Conservation (phyloP, 441 rosid genomes). For the Hypseocharis bilobata region DNA sequence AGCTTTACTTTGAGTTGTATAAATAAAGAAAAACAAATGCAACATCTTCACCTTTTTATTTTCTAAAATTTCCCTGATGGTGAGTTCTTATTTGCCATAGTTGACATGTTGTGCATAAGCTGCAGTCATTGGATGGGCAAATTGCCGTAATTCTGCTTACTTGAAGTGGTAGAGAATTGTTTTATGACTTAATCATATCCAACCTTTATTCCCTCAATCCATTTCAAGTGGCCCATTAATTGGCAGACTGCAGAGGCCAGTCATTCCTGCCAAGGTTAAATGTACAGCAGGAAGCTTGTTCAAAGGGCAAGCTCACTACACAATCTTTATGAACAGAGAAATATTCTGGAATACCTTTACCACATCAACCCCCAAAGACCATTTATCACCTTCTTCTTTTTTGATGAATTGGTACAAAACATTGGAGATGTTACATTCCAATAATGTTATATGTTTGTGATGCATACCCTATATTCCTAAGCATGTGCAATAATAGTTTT, state of each 20-base stretch:
- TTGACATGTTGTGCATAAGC: neutral
- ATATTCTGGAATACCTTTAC: too few species aligned
- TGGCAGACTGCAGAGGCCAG: neutral
- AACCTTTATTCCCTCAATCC: neutral
- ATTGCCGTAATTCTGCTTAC: neutral
- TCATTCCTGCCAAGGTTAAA: neutral
- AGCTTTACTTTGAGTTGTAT: neutral
- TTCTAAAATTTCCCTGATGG: slow-evolving; percentile 1
- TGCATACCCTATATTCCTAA: too few species aligned
- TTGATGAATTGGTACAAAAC: too few species aligned
- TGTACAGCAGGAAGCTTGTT: neutral
- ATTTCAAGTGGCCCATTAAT: neutral
- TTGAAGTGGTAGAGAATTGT: neutral
- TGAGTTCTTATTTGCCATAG: neutral
- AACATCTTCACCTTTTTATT: neutral
- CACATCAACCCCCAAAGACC: too few species aligned
- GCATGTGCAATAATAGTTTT: too few species aligned
- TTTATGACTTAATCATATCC: neutral
- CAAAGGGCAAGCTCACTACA: neutral
- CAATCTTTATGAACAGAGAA: too few species aligned
- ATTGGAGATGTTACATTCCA: too few species aligned
- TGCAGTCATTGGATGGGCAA: neutral
- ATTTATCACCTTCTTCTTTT: too few species aligned
- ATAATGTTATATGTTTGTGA: too few species aligned
- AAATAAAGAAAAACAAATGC: neutral